Percentiles rank a stretch among this genome's conserved stretches.
These are phyloP conservation scores for Lumnitzera racemosa DNA, from an alignment of 345 rosid species.

Conservation along the genomic window DNA sequence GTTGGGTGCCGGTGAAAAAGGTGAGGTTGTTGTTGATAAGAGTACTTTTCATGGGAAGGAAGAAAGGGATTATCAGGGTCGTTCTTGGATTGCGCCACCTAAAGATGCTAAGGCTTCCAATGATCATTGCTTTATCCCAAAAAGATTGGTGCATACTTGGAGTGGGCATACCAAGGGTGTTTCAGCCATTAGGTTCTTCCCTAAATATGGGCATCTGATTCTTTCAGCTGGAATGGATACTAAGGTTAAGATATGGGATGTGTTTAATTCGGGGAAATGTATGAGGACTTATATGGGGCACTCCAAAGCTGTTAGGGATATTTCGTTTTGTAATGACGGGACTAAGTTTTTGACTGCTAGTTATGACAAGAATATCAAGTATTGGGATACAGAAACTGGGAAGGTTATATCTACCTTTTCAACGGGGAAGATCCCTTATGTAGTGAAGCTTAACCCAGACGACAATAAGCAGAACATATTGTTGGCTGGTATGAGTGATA, in stretches of 20 bases:
- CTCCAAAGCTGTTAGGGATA: constrained; percentile 87
- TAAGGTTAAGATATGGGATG: constrained; percentile 99
- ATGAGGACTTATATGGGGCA: constrained; percentile 99
- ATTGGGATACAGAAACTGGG: constrained; percentile 97
- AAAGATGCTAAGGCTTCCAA: constrained; percentile 89
- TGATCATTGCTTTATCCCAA: constrained; percentile 86
- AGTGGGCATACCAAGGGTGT: constrained; percentile 88
- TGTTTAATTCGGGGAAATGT: constrained; percentile 90
- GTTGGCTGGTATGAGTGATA: constrained; percentile 98
- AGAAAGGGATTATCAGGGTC: constrained; percentile 90
- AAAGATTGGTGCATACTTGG: constrained; percentile 80
- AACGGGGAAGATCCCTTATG: constrained; percentile 88
- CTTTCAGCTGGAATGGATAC: constrained; percentile 97
- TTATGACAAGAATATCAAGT: constrained; percentile 90
- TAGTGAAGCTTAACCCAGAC: constrained; percentile 87
- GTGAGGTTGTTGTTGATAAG: constrained; percentile 74
- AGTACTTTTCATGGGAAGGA: constrained; percentile 95
- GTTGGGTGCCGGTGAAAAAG: constrained; percentile 41
- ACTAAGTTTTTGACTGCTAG: constrained; percentile 90
- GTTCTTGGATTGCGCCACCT: constrained; percentile 93
- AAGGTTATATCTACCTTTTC: constrained; percentile 90
- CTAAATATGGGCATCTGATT: constrained; percentile 91
- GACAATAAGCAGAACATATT: constrained; percentile 92
- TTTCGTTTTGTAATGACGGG: constrained; percentile 92
- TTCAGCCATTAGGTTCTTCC: constrained; percentile 85